phyloP scores from a whole-genome alignment of 805 yeast species.

The Metschnikowia vanudenii region DNA sequence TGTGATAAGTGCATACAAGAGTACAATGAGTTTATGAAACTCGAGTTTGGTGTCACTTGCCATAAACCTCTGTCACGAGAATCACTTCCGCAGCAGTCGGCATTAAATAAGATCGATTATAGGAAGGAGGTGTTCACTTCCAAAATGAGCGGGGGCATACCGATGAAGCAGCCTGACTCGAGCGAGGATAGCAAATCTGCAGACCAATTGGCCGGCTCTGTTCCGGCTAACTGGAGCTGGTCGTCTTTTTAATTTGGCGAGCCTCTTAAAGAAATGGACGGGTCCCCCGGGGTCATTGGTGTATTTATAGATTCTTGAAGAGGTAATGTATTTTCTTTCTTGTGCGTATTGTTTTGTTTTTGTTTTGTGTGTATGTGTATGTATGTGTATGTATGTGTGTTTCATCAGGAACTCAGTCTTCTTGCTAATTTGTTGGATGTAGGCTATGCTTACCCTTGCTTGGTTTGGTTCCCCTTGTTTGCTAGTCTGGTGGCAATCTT shows the following conservation, averaged over 20 bases:
- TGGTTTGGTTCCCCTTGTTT: too few species aligned
- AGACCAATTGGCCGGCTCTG: constrained; percentile 40
- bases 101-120: constrained; percentile 5
- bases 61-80: constrained; percentile 12
- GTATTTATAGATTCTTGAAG: background rate
- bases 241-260: constrained; percentile 51
- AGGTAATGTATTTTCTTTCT: background rate
- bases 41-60: constrained; percentile 36
- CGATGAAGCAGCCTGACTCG: constrained; percentile 11
- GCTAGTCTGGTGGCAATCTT: too few species aligned
- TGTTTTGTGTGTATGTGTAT: too few species aligned
- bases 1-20: constrained; percentile 66
- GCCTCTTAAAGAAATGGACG: background rate
- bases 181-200: constrained; percentile 11
- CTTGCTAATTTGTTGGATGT: too few species aligned
- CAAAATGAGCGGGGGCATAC: constrained; percentile 3
- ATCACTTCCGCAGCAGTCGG: constrained; percentile 7
- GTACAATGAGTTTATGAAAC: constrained; percentile 50
- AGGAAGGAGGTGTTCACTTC: constrained; percentile 14
- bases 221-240: constrained; percentile 82
- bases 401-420: too few species aligned
- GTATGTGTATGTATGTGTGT: too few species aligned
- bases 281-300: background rate
- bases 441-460: too few species aligned
- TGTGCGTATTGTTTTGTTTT: too few species aligned